phyloP scores from a whole-genome alignment of 106 monocot species.

The Dendrobium officinale region DNA sequence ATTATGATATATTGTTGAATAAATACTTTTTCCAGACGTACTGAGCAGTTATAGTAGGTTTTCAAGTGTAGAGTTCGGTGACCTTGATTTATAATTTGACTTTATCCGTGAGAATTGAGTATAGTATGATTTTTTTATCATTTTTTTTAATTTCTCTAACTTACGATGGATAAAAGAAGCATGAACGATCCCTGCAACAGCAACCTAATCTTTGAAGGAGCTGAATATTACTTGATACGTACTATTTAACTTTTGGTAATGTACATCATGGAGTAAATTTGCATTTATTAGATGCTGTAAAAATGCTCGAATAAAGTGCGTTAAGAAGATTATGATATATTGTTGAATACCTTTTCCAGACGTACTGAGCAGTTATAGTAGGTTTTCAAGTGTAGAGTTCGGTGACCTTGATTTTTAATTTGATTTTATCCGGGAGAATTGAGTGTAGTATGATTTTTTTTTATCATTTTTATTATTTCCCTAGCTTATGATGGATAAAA shows the following conservation, averaged over 20 bases:
- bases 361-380: neutral
- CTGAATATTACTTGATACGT: neutral
- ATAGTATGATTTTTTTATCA: neutral
- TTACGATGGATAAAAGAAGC: neutral
- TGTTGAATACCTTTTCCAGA: neutral
- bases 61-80: neutral
- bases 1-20: neutral
- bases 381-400: neutral
- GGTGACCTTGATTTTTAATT: no score
- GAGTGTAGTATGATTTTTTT: neutral
- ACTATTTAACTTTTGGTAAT: neutral
- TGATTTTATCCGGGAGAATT: neutral
- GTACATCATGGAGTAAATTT: neutral
- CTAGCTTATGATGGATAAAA: neutral
- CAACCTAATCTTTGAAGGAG: neutral
- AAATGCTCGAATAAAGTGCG: neutral
- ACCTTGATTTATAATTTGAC: no score
- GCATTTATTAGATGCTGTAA: neutral
- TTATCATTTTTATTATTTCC: neutral
- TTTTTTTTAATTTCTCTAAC: neutral
- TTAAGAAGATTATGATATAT: neutral
- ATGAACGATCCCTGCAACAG: neutral
- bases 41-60: neutral
- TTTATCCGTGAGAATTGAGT: neutral
- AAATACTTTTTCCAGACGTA: neutral